Evolutionary conservation across 2,329 filamentous ascomycete species (phyloP), one percentile per base, ranked within the genome.

Genomic region (Fragosphaeria purpurea): DNA sequence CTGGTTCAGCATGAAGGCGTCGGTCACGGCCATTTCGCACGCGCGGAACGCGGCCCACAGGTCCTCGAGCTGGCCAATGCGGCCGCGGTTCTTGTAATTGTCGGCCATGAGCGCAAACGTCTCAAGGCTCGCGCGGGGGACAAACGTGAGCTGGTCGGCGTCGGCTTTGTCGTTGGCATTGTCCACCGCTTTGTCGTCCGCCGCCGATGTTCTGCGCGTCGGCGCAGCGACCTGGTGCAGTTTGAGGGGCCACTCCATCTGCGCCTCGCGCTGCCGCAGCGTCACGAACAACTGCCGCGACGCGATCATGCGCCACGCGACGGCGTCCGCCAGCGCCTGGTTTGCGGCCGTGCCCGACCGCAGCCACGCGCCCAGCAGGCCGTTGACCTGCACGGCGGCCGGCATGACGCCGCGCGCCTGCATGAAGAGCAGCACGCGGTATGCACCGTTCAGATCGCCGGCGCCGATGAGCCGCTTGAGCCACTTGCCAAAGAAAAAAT

Each of bases 401-500:
- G 87, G 82, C 51, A 73, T 72, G 37, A 89, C 76, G 1, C 81
- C 80, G 58, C 77, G 79, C 48, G 77, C 72, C 58, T 82, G 80
- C 85, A 94, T 91, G 55, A 89, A 74, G 11, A 85, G 76, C 33
- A 93, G 71, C 7, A 94, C 86, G 53, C 80, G 78, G 48, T 79
- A 74, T 4, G 88, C 87, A 2, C 83, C 85, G 51, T 85, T 77
- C 11, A 86, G 67, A 56, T 88, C 78, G 2, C 81, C 82, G 52
- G 82, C 78, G 12, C 83, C 83, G 50, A 94, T 85, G 7, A 94
- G 77, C 46, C 85, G 81, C 65, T 91, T 91, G 61, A 95, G 76
- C 90, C 89, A 95, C 59, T 88, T 90, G 37, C 84, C 86, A 57
- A 89, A 85, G 65, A 95, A 87, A 66, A 88, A 91, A 55, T 84